Conservation (phyloP, 257 asterid genomes). For the Solanum raphanifolium region DNA sequence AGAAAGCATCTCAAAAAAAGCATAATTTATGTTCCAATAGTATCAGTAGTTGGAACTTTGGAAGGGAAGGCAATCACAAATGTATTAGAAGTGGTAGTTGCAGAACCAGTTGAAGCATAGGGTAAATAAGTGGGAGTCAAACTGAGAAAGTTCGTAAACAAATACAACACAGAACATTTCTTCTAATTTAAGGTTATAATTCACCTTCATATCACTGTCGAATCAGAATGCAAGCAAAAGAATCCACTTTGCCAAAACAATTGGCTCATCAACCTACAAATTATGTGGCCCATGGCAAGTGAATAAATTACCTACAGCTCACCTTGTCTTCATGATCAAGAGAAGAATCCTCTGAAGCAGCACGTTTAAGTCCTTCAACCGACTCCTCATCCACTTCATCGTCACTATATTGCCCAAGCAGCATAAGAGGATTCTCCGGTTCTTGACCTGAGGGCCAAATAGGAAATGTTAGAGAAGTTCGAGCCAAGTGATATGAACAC, state of each 20-base stretch:
- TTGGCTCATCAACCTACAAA: background rate
- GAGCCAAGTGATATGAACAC: constrained; percentile 3
- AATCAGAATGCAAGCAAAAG: background rate
- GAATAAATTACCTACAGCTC: constrained; percentile 4
- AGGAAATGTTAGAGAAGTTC: constrained; percentile 20
- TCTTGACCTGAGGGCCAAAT: constrained; percentile 45
- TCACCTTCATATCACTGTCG: background rate
- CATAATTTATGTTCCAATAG: background rate
- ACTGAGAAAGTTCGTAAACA: background rate
- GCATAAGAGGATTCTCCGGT: constrained; percentile 64
- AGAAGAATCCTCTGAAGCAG: constrained; percentile 29
- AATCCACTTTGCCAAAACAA: background rate
- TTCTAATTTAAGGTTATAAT: background rate
- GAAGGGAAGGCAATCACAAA: background rate
- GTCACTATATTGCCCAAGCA: constrained; percentile 94
- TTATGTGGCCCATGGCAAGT: background rate
- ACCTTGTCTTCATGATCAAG: constrained; percentile 44
- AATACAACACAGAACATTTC: background rate
- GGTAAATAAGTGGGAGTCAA: background rate
- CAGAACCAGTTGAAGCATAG: background rate
- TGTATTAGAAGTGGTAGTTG: background rate
- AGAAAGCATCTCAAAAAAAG: background rate
- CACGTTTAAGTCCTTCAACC: constrained; percentile 23
- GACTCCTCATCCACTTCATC: constrained; percentile 67
- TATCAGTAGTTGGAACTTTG: background rate